Percentiles rank a stretch among this genome's conserved stretches.
Evolutionary conservation across 1,139 yeast genomes (phyloP).

Genomic region (Kodamaea sp.): DNA sequence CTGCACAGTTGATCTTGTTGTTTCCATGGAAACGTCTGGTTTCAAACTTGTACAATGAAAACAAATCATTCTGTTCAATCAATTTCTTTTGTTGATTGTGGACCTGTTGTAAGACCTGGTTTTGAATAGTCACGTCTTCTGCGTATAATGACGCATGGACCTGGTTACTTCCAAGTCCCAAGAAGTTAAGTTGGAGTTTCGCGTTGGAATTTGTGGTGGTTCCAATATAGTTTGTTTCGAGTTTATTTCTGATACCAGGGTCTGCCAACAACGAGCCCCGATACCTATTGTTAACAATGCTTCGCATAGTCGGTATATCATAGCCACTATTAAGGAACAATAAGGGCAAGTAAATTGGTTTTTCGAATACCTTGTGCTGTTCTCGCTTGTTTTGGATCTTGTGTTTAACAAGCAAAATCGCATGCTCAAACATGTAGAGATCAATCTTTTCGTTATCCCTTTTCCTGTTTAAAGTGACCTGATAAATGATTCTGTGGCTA

Average conservation of each 20-base stretch:
- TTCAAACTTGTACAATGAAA: slow-evolving; percentile 72
- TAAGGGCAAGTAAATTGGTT: slow-evolving; percentile 89
- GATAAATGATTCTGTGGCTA: slow-evolving; percentile 78
- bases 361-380: slow-evolving; percentile 85
- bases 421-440: slow-evolving; percentile 85
- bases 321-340: slow-evolving; percentile 75
- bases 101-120: slow-evolving; percentile 77
- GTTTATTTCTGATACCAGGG: slow-evolving; percentile 31
- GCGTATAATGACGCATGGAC: slow-evolving; percentile 49
- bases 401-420: slow-evolving; percentile 79
- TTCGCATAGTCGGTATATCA: slow-evolving; percentile 67
- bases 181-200: slow-evolving; percentile 48
- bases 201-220: slow-evolving; percentile 26
- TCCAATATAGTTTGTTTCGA: slow-evolving; percentile 28
- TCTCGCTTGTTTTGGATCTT: slow-evolving; percentile 89
- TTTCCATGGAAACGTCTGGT: slow-evolving; percentile 73
- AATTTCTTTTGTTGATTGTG: slow-evolving; percentile 76
- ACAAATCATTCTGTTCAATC: slow-evolving; percentile 73
- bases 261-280: slow-evolving; percentile 46
- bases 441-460: slow-evolving; percentile 81
- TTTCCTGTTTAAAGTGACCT: slow-evolving; percentile 66
- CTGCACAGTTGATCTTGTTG: slow-evolving; percentile 82
- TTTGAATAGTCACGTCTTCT: slow-evolving; percentile 63
- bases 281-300: slow-evolving; percentile 38
- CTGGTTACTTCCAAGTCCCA: slow-evolving; percentile 47